Conservation (phyloP, 2,329 filamentous ascomycete species). For the Myrmaecium sp. region DNA sequence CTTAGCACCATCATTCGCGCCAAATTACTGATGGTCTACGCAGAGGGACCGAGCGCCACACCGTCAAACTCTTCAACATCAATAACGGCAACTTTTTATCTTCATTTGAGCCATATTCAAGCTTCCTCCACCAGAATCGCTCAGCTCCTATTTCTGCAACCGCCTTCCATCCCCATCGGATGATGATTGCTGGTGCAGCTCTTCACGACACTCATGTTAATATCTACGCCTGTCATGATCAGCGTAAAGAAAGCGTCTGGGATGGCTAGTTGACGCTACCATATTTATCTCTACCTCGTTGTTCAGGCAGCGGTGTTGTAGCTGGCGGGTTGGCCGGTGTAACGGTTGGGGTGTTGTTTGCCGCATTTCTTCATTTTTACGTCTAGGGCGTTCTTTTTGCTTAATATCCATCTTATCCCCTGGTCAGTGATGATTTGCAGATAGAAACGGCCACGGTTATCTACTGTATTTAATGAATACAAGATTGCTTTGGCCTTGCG, state of each 20-base stretch:
- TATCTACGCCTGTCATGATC: conserved; percentile 51
- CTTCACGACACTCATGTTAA: conserved; percentile 83
- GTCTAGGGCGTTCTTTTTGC: too few relatives aligned
- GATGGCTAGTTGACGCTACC: conserved; percentile 6
- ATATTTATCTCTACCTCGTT: not conserved
- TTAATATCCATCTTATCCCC: too few relatives aligned
- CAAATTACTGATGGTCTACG: conserved; percentile 1
- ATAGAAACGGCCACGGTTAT: too few relatives aligned
- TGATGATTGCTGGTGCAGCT: conserved; percentile 76
- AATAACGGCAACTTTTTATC: conserved; percentile 59
- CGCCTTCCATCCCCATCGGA: conserved; percentile 87
- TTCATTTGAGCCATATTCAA: conserved; percentile 75
- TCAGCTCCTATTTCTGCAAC: conserved; percentile 72
- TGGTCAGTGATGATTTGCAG: too few relatives aligned
- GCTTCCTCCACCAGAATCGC: conserved; percentile 67
- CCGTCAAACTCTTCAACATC: conserved; percentile 85
- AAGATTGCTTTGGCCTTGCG: too few relatives aligned
- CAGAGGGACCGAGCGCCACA: conserved; percentile 75
- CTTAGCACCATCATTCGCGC: not conserved
- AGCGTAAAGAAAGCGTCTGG: too few relatives aligned
- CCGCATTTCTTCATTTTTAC: too few relatives aligned
- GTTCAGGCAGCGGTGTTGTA: too few relatives aligned
- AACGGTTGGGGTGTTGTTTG: too few relatives aligned
- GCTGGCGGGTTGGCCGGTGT: too few relatives aligned
- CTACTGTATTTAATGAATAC: too few relatives aligned